Evolutionary conservation across 305 asterid genomes (phyloP), one percentile per base, ranked within the genome.

Genomic region (Fraxinus baroniana): DNA sequence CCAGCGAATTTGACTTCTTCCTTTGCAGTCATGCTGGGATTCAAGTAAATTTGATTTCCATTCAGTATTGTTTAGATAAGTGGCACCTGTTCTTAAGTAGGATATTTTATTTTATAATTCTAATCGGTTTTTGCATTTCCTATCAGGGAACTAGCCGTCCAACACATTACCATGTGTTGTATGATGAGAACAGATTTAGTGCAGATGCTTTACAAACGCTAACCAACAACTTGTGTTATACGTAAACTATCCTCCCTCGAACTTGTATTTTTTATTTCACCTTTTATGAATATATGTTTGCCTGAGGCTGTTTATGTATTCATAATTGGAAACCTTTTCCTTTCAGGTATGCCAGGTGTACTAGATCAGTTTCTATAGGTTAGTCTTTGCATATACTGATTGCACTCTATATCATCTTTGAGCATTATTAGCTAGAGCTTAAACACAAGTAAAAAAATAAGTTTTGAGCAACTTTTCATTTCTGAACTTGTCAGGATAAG

Each of bases 21-120:
- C 88, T 95, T 0, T 92, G 97, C 8, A 95, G 99, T 84, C 99
- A 95, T 77, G 92, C 97, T 0, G 98, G 99, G 4, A 95, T 95
- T 44, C 91, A 94, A 95, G 99, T 94, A 87, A 30, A 32, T 32
- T 71, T 13, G 9, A 71, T 70, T 30, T 70, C 39, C 75, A 13
- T 6, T 5, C 10, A 70, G n/a, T 30, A 71, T 33, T 71, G 41
- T 33, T 7, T 12, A 13, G 41, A 71, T 15, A 30, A 6, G 4
- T 13, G 36, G 74, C 30, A 32, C 36, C 20, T 68, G 39, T 68
- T 68, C 37, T 28, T 68, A 13, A 44, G 37, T 17, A 30, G 41
- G 24, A 30, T 3, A 30, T 3, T 12, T 24, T 46, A 33, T 13
- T 55, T 66, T 10, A 49, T 17, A 26, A 52, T 52, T 18, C 28